A percentile compares a stretch with the other conserved stretches of the same genome.
These are phyloP conservation scores for Actinomucor elegans DNA, from an alignment of 371 early-diverging fungal genomes.

Conservation along the genomic window DNA sequence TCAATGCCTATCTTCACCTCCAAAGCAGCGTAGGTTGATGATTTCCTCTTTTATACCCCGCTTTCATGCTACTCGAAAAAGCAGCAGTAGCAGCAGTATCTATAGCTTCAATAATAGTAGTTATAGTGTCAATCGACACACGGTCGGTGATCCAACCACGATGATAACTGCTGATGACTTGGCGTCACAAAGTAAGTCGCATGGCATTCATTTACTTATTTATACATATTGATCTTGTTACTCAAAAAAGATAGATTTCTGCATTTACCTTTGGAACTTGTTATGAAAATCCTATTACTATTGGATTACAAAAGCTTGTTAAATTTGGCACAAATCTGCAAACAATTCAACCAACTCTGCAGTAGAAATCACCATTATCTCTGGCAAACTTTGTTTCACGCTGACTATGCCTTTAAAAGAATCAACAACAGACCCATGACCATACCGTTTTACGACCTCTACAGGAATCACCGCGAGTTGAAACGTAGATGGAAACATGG, in stretches of 20 bases:
- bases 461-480: conserved; percentile 18
- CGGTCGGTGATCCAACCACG: not conserved
- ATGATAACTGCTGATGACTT: not conserved
- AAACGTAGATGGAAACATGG: conserved; percentile 21
- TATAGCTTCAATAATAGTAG: no score
- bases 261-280: conserved; percentile 16
- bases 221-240: not conserved
- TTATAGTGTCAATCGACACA: not conserved
- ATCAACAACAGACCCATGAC: not conserved
- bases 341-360: conserved; percentile 11
- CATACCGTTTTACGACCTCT: conserved; percentile 14
- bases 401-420: conserved; percentile 5
- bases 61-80: conserved; percentile 4
- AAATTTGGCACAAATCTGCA: conserved; percentile 14
- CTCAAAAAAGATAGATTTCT: not conserved
- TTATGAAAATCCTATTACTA: conserved; percentile 7
- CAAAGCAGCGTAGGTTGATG: conserved; percentile 17
- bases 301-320: conserved; percentile 13
- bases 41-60: conserved; percentile 19
- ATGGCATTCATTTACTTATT: not conserved
- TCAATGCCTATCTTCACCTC: conserved; percentile 8
- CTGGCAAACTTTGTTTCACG: conserved; percentile 20
- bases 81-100: not conserved
- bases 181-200: conserved; percentile 4
- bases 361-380: conserved; percentile 9